Conservation (phyloP, 768 basidiomycete species). For the Paxillus ammoniavirescens region DNA sequence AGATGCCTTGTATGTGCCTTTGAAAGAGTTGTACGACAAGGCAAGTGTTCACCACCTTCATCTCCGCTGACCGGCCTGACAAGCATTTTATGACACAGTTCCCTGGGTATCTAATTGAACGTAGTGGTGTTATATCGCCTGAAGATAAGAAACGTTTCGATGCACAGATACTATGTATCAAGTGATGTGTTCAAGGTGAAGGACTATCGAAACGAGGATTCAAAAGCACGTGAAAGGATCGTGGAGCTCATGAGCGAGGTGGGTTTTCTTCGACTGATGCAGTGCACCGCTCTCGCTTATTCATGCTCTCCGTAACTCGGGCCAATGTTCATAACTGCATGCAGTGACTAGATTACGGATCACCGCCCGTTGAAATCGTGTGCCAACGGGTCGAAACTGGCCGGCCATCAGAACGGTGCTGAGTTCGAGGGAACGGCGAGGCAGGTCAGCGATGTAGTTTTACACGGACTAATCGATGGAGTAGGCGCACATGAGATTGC, state of each 20-base stretch:
- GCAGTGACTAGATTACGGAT: constrained; percentile 79
- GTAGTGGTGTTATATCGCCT: constrained; percentile 49
- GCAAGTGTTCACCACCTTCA: not conserved
- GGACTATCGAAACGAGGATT: constrained; percentile 55
- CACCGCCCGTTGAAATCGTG: constrained; percentile 81
- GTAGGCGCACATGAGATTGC: not conserved
- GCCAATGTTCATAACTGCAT: not conserved
- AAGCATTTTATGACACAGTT: constrained; percentile 46
- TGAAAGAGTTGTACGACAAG: constrained; percentile 63
- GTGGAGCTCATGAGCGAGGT: constrained; percentile 79
- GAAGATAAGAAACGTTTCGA: constrained; percentile 66
- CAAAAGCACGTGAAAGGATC: constrained; percentile 44
- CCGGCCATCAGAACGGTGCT: not conserved
- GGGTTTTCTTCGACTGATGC: not conserved
- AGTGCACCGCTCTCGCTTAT: not conserved
- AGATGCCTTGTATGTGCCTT: constrained; percentile 69
- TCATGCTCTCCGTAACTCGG: not conserved
- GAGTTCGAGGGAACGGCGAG: not conserved
- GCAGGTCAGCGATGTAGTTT: not conserved
- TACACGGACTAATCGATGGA: not conserved
- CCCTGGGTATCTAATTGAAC: constrained; percentile 66
- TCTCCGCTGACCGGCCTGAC: not conserved
- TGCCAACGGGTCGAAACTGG: constrained; percentile 40
- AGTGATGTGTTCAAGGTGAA: constrained; percentile 60
- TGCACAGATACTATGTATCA: constrained; percentile 56